Evolutionary conservation across 441 rosid genomes (phyloP).

Genomic region (Theobroma grandiflorum): DNA sequence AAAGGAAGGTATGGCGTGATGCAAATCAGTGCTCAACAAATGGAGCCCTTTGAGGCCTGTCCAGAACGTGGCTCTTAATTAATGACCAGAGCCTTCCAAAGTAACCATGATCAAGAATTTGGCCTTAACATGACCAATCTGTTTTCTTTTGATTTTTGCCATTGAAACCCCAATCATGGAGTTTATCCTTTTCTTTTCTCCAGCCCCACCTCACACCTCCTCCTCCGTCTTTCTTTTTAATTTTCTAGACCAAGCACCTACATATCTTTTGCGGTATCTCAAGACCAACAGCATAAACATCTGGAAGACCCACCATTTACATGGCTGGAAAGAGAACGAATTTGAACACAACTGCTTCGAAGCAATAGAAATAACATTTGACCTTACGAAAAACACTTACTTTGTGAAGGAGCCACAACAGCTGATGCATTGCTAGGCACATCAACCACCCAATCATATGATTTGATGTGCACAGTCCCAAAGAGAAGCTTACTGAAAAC

Average conservation of each 20-base stretch:
- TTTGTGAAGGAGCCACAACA: conserved; percentile 32
- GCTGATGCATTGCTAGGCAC: conserved; percentile 47
- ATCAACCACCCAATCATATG: conserved; percentile 84
- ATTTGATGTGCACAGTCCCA: conserved; percentile 92
- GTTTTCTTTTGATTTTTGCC: not conserved
- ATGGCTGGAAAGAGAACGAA: not conserved
- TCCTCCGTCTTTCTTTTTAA: not conserved
- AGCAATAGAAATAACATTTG: not conserved
- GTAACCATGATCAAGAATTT: not conserved
- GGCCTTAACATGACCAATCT: not conserved
- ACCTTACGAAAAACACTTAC: conserved; percentile 35
- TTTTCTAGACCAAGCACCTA: not conserved
- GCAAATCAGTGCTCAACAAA: not conserved
- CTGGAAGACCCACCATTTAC: not conserved
- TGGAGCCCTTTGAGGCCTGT: not conserved
- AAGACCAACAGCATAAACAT: not conserved
- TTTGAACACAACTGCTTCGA: not conserved
- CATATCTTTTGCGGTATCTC: not conserved
- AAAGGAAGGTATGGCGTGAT: not conserved
- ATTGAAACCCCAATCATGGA: not conserved
- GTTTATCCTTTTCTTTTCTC: not conserved
- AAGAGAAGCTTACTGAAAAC: conserved; percentile 93
- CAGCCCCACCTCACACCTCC: not conserved
- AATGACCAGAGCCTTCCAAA: not conserved
- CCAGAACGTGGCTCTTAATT: not conserved